Evolutionary conservation across 208 protist genomes (phyloP).

Genomic region (Crithidia acanthocephali): DNA sequence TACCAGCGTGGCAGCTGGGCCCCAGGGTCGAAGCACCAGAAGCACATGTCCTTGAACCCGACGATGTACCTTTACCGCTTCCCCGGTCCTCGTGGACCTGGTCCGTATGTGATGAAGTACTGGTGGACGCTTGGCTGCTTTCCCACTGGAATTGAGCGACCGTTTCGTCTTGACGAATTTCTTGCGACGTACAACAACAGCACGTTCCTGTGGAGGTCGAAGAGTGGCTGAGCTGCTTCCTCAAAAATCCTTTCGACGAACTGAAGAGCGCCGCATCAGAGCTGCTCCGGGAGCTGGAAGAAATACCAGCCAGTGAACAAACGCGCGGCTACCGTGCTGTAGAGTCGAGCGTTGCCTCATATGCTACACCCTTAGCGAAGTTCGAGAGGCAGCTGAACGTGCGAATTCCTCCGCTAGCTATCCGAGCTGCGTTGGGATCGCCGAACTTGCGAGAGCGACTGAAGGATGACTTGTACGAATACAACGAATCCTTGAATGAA

Average conservation of each 20-base stretch:
- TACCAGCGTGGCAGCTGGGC: constrained; percentile 86
- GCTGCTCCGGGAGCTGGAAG: constrained; percentile 50
- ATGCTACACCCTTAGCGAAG: constrained; percentile 48
- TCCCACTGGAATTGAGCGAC: constrained; percentile 78
- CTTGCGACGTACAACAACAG: constrained; percentile 76
- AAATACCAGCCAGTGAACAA: constrained; percentile 36
- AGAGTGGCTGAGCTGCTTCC: constrained; percentile 84
- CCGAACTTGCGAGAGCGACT: constrained; percentile 49
- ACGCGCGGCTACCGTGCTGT: constrained; percentile 50
- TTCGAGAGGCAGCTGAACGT: constrained; percentile 69
- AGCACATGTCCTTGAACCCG: constrained; percentile 88
- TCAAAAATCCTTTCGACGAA: constrained; percentile 67
- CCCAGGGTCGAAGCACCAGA: constrained; percentile 90
- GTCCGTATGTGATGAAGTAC: constrained; percentile 92
- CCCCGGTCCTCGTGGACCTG: constrained; percentile 76
- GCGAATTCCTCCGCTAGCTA: constrained; percentile 54
- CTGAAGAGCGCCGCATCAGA: constrained; percentile 49
- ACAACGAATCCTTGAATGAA: constrained; percentile 43
- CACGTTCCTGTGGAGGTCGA: constrained; percentile 90
- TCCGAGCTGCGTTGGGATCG: constrained; percentile 53
- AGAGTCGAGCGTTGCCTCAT: constrained; percentile 34
- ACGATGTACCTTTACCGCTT: constrained; percentile 87
- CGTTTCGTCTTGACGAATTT: constrained; percentile 87
- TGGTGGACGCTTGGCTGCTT: constrained; percentile 92
- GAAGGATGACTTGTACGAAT: constrained; percentile 85